Evolutionary conservation across 2,329 filamentous ascomycete species (phyloP), one percentile per base, ranked within the genome.

Genomic region (Fusarium cicatricum): DNA sequence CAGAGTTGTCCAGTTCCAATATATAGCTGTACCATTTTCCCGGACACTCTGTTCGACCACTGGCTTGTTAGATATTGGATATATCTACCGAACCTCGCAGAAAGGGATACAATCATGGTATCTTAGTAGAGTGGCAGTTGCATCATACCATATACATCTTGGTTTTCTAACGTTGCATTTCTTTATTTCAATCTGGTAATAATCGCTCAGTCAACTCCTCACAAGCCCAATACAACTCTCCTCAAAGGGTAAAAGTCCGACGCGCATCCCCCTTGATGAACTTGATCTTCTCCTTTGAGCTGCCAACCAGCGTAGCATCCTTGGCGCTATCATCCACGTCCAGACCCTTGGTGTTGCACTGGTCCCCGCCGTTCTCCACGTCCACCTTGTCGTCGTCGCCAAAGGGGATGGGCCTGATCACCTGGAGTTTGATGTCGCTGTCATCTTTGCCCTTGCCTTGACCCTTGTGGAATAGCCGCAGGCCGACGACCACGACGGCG

Each of bases 401-500:
- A 40, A 73, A 77, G 3, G 67, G 71, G 19, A 72, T 75, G 5
- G 77, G 76, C 3, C 76, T 66, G 11, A 80, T 71, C 0, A 80
- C 77, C 2, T 70, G 70, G 14, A 82, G 63, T 55, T 71, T 71
- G 21, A 79, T 72, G 2, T 74, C 66, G 33, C 75, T 70, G 31
- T 73, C 67, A 8, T 70, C 66, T 11, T 71, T 70, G 9, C 67
- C 64, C 2, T 63, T 69, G 14, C 69, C 70, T 0, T 69, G 61
- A 1, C 73, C 76, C 64, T 82, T 83, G 68, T 82, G 80, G 69
- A 87, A 88, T 2, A 89, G 80, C n/a, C 84, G 79, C 40, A 89
- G 71, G 0, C 86, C 85, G 2, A 88, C 79, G 10, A 87, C 81
- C 3, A 78, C 82, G n/a, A 87, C 80, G 4, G 85, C 85, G 66